Evolutionary conservation across 208 protist species (phyloP).

Genomic region (Herpetomonas samuelpessoai): DNA sequence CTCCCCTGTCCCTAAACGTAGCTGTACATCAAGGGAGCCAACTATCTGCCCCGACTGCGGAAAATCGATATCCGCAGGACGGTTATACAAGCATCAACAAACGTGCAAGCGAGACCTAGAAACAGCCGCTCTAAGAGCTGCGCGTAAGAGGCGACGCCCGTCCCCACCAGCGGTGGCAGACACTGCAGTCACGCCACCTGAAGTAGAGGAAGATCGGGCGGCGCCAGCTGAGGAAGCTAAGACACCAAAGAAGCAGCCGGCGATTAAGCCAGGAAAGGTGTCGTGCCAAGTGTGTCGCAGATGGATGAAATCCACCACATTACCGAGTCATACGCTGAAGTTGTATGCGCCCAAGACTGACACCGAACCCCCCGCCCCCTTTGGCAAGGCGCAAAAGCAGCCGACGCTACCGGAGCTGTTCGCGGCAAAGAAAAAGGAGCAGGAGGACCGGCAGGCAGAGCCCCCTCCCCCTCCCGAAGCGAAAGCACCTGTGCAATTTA

Average conservation of each 20-base stretch:
- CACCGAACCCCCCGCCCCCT: no score
- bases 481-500: no score
- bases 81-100: background rate
- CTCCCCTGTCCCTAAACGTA: background rate
- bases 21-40: background rate
- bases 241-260: background rate
- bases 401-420: no score
- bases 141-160: background rate
- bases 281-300: slow-evolving; percentile 1
- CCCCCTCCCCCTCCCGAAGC: no score
- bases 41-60: no score
- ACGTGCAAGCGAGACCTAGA: background rate
- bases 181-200: background rate
- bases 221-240: background rate
- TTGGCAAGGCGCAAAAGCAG: no score
- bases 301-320: no score
- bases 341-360: no score
- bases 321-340: no score
- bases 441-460: no score
- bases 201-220: background rate
- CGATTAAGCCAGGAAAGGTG: background rate
- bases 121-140: background rate
- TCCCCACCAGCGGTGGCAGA: background rate
- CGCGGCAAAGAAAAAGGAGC: no score
- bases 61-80: no score